Base-by-base conservation (phyloP, 495 filamentous ascomycete genomes). In the Trichoderma gamsii region DNA sequence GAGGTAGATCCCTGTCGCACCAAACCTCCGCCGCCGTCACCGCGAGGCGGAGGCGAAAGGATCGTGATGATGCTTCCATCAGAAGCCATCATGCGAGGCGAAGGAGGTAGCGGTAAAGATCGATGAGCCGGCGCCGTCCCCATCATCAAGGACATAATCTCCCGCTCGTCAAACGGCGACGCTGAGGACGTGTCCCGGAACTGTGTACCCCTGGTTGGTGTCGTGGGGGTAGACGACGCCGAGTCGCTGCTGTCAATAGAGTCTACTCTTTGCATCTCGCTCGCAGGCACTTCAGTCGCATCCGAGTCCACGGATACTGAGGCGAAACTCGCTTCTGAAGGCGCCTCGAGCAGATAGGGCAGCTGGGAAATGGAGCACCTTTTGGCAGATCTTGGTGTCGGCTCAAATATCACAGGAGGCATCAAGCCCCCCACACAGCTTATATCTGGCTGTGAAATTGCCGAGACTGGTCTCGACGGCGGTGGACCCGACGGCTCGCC, bases 81-180 rank as follows among this genome's bases (percentile, higher is more conserved):
- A 18, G 41, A 4, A 21, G 11, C 41, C 15, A 25, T 25, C n/a
- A 66, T 32, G 27, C 43, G 25, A 12, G 65, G 16, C 2, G 65
- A 38, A 38, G 35, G 65, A 66, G 65, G 43, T 9, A 25, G n/a
- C 27, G 65, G 65, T n/a, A 66, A 29, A 18, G 27, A 3, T 25
- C 65, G 43, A 9, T 23, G 15, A 25, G 65, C 23, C 0, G 41
- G 41, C 15, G 65, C 43, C 21, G 41, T 66, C 12, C 13, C 41
- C 41, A 66, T 46, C 41, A 66, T 3, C 11, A 66, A 18, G n/a
- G 65, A 66, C 65, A 66, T 44, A 13, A 66, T 29, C 16, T 66
- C 65, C 1, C 65, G 41, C 43, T 66, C 65, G 27, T 66, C 43
- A 32, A 25, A 46, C 21, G 65, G 65, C 38, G 65, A 66, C 5